Conservation (phyloP, 2,329 filamentous ascomycete species). For the Ceratocystis papillata region DNA sequence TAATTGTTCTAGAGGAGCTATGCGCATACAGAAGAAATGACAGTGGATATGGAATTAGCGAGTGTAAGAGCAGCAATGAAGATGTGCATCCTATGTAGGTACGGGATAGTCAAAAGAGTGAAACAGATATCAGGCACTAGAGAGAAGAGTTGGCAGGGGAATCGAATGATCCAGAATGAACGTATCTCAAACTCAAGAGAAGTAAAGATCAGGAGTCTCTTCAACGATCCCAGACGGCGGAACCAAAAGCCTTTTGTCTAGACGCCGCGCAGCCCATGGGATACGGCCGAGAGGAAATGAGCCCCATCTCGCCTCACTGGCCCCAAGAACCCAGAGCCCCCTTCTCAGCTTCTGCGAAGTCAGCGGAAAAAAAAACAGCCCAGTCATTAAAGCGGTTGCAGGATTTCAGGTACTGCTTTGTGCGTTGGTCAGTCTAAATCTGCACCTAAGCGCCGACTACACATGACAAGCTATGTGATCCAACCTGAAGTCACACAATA, state of each 20-base stretch:
- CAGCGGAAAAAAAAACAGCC: not conserved
- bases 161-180: not conserved
- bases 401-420: slow-evolving; percentile 2
- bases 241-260: slow-evolving; percentile 5
- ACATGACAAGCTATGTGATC: slow-evolving; percentile 12
- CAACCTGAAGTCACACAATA: not conserved
- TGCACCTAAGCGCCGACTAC: slow-evolving; percentile 15
- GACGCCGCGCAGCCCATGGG: not conserved
- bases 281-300: not conserved
- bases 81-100: not conserved
- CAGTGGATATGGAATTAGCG: not conserved
- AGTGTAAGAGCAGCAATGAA: not conserved
- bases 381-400: not conserved
- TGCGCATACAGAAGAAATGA: not conserved
- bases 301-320: not conserved
- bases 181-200: not conserved
- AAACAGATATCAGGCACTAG: not conserved
- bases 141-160: not conserved
- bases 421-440: not conserved
- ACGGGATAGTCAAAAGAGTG: not conserved
- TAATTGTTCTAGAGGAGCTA: not conserved
- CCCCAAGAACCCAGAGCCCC: not conserved
- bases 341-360: not conserved
- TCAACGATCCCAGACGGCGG: not conserved
- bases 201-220: not conserved